phyloP scores from a whole-genome alignment of 108 stramenopile genomes.

The Cylindrotheca closterium region DNA sequence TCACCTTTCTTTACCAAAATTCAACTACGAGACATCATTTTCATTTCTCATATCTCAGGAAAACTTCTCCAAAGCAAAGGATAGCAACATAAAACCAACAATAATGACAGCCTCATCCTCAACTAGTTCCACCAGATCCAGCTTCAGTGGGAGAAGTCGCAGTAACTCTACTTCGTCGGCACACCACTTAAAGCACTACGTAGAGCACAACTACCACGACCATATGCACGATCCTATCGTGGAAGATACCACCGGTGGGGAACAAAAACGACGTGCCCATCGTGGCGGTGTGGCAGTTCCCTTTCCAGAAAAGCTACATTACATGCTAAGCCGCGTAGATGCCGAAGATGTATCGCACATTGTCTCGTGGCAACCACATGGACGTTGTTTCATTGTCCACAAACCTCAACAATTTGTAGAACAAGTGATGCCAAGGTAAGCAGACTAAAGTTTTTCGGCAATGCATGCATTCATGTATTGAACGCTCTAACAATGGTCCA shows the following conservation, averaged over 20 bases:
- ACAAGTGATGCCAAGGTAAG: constrained; percentile 76
- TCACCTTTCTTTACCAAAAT: too few species aligned
- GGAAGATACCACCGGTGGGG: constrained; percentile 12
- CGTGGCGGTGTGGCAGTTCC: constrained; percentile 63
- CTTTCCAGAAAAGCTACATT: constrained; percentile 68
- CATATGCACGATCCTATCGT: constrained; percentile 20
- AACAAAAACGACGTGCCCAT: constrained; percentile 19
- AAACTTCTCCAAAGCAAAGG: too few species aligned
- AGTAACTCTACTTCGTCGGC: too few species aligned
- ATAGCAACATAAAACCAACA: too few species aligned
- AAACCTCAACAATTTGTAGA: constrained; percentile 60
- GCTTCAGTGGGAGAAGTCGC: too few species aligned
- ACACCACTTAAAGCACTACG: constrained; percentile 34
- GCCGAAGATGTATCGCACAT: constrained; percentile 42
- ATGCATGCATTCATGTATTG: neutral
- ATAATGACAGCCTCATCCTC: too few species aligned
- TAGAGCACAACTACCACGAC: constrained; percentile 58
- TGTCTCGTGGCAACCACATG: constrained; percentile 70
- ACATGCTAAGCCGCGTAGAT: constrained; percentile 53
- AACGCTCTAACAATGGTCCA: constrained; percentile 2
- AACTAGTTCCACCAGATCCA: too few species aligned
- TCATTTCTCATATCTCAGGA: too few species aligned
- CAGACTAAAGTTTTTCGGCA: neutral
- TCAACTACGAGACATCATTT: too few species aligned
- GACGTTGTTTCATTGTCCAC: constrained; percentile 61